Base-by-base conservation (phyloP, 768 basidiomycete genomes). In the Sporobolomyces phaffii region DNA sequence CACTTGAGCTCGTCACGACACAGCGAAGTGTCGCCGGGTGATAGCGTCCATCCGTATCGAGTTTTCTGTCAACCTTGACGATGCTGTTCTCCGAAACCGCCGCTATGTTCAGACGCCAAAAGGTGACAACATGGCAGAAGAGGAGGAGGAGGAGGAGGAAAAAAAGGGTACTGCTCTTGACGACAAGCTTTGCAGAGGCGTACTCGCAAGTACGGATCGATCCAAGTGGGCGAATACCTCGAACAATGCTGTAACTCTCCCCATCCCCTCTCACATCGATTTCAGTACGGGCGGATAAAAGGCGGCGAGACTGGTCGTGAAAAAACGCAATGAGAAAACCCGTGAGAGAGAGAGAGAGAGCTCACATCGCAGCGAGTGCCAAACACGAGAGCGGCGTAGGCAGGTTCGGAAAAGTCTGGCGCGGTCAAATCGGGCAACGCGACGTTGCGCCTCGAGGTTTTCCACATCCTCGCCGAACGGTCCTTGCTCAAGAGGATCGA, bases 321-420 rank as follows among this genome's bases (percentile, higher is more conserved):
- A n/a, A n/a, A n/a, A n/a, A n/a, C n/a, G n/a, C n/a, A n/a, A n/a
- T 4, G 22, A 38, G 17, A 38, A 1, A 24, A 36, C 20, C 18
- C 22, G n/a, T 5, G 26, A 44, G 52, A 34, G n/a, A 7, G 5
- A 17, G 7, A 24, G 7, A 10, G 14, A 28, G 34, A 5, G 34
- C 47, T 34, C 17, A 63, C 52, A 40, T 64, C 38, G 29, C 53
- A 58, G n/a, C 18, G 26, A 62, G 56, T 75, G 73, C 14, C 52
- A 33, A 59, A 66, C 2, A 64, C 40, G 51, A 62, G 50, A 3
- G 26, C 28, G 3, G 49, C 53, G 28, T 68, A 58, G n/a, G 44
- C 49, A 8, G 34, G n/a, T n/a, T 63, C 56, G 26, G 28, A 40
- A 7, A 51, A 41, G 29, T 54, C 52, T 15, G 17, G 44, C 1